Evolutionary conservation across 441 rosid genomes (phyloP).

Genomic region (Raphanus hybrid): DNA sequence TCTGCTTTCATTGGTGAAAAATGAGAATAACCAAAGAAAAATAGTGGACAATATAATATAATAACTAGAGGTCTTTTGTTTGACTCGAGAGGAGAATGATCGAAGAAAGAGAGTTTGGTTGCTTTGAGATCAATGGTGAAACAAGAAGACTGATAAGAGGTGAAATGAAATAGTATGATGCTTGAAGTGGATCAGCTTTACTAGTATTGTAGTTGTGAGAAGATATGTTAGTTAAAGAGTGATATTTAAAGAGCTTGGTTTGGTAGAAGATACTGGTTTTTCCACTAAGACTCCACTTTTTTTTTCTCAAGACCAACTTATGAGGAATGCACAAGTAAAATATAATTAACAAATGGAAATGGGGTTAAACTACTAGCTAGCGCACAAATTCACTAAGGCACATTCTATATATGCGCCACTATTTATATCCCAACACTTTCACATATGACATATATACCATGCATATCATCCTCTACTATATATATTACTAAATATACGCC

Average conservation of each 20-base stretch:
- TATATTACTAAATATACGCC: neutral
- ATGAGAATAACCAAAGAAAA: neutral
- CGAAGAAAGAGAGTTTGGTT: neutral
- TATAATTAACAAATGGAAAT: neutral
- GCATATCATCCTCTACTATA: constrained; percentile 4
- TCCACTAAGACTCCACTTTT: constrained; percentile 19
- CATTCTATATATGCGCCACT: constrained; percentile 22
- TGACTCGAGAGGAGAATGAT: neutral
- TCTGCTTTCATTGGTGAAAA: constrained; percentile 12
- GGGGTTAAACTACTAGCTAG: constrained; percentile 29
- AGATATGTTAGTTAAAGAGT: constrained; percentile 21
- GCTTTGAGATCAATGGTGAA: constrained; percentile 8
- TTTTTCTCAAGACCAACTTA: neutral
- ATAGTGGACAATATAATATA: no score
- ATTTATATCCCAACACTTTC: constrained; percentile 19
- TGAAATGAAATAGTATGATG: constrained; percentile 13
- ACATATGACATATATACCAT: constrained; percentile 2
- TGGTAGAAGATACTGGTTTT: constrained; percentile 33
- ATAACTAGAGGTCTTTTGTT: neutral
- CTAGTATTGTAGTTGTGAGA: constrained; percentile 26
- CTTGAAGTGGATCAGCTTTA: constrained; percentile 26
- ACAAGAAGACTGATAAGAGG: constrained; percentile 12
- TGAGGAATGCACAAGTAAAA: constrained; percentile 32
- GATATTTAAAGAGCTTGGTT: constrained; percentile 37
- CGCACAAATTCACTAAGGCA: constrained; percentile 28